Base-by-base conservation (phyloP, 1,139 yeast species). In the Magnusiomyces suaveolens region DNA sequence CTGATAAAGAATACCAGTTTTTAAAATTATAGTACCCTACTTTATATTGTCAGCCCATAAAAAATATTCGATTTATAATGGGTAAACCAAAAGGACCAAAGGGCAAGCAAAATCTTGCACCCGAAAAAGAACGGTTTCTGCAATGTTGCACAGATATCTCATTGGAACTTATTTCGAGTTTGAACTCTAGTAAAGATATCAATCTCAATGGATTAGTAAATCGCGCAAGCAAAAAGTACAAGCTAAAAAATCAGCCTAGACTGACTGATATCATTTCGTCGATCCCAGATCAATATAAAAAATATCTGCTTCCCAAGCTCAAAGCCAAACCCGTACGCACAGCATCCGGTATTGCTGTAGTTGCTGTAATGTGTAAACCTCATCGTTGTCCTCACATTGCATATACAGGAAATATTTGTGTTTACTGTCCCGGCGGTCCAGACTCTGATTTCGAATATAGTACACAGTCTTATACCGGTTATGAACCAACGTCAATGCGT, bases 331-430 rank as follows among this genome's bases (percentile, higher is more conserved):
- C 99, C 0, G 97, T 92, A 51, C 80, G 99, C 70, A 94, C 99
- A 0, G 99, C 99, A 0, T 87, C 96, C 12, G 99, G 75, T 65
- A 94, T 92, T 57, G 98, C 98, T 4, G 98, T 92, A 23, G 98
- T 92, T 52, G 98, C 98, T 0, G 97, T 94, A 39, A 92, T 94
- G 97, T 92, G 97, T 74, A 94, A 92, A 69, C 98, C 98, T 2
- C 98, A 92, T 70, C 79, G 99, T 73, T 92, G 99, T 72, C 99
- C 99, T 38, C 99, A 92, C 70, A 94, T 92, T 66, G 97, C 98
- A 33, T 94, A 92, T 69, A 92, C 99, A 0, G 99, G 99, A 58
- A 92, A 92, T 66, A 92, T 92, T 59, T 92, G 99, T 75, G 98
- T 92, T 18, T 92, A 92, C 69, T 92, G 99, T 73, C 99, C 99